Conservation (phyloP, 768 basidiomycete genomes). For the Hericium rajendrae region DNA sequence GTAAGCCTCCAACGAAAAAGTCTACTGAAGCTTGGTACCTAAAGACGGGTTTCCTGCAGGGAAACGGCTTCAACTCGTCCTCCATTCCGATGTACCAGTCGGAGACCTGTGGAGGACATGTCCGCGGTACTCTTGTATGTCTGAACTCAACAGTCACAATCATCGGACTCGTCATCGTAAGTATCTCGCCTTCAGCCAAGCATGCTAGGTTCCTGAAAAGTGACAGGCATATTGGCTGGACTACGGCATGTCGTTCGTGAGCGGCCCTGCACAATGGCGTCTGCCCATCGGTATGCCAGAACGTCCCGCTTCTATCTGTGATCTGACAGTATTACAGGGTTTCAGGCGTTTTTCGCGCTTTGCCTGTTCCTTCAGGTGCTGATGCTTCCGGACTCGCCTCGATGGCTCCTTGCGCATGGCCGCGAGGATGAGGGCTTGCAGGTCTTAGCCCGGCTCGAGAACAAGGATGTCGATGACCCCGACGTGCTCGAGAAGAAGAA, state of each 20-base stretch:
- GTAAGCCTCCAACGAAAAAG: background rate
- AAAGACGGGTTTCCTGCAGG: slow-evolving; percentile 13
- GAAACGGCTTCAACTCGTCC: slow-evolving; percentile 19
- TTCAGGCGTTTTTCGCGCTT: slow-evolving; percentile 31
- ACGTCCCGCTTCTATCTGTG: background rate
- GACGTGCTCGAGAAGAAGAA: slow-evolving; percentile 24
- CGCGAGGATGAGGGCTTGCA: slow-evolving; percentile 24
- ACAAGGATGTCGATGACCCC: slow-evolving; percentile 24
- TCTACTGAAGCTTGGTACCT: background rate
- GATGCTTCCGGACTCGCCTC: slow-evolving; percentile 30
- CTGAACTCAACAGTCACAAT: slow-evolving; percentile 2
- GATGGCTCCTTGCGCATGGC: slow-evolving; percentile 33
- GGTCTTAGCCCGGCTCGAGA: slow-evolving; percentile 28
- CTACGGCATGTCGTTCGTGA: slow-evolving; percentile 30
- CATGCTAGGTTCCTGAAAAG: slow-evolving; percentile 28
- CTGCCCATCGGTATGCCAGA: slow-evolving; percentile 15
- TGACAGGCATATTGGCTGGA: slow-evolving; percentile 35
- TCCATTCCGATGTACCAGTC: background rate
- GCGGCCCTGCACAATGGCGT: slow-evolving; percentile 18
- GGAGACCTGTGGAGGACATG: background rate
- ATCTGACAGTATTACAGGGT: slow-evolving; percentile 16
- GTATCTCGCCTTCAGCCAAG: slow-evolving; percentile 22
- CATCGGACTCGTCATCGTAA: slow-evolving; percentile 13
- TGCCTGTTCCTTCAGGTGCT: slow-evolving; percentile 26
- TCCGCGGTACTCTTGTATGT: background rate